Conservation (phyloP, 1,284 basidiomycete genomes). For the Farysia itapuensis region DNA sequence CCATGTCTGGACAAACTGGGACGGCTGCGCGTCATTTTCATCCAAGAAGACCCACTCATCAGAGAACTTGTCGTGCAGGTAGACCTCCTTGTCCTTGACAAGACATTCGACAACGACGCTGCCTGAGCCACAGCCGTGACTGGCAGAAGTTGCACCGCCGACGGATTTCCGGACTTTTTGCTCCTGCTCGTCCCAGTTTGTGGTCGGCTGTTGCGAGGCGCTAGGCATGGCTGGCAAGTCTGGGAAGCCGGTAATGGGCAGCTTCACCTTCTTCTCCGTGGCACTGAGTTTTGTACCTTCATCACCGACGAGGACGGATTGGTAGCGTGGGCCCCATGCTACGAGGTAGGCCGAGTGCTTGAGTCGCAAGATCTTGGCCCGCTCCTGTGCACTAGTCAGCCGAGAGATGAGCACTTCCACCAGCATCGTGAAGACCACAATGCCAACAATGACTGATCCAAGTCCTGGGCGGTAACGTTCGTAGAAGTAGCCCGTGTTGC, state of each 20-base stretch:
- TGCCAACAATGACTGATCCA: conserved; percentile 27
- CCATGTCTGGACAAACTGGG: conserved; percentile 32
- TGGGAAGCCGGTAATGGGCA: conserved; percentile 45
- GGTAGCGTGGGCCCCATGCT: conserved; percentile 52
- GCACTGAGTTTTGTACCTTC: background rate
- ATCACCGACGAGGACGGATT: conserved; percentile 8
- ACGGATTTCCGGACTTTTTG: conserved; percentile 7
- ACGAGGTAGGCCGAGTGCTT: conserved; percentile 38
- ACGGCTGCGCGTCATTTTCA: conserved; percentile 19
- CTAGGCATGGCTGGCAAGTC: conserved; percentile 36
- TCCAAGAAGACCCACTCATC: conserved; percentile 42
- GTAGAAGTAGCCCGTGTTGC: conserved; percentile 54
- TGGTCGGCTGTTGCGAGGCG: conserved; percentile 6
- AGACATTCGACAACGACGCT: conserved; percentile 40
- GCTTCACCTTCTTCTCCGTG: conserved; percentile 44
- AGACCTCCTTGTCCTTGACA: conserved; percentile 31
- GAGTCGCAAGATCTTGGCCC: conserved; percentile 33
- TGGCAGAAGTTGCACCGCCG: background rate
- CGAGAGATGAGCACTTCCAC: conserved; percentile 25
- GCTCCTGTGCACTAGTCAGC: conserved; percentile 40
- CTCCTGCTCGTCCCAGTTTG: conserved; percentile 53
- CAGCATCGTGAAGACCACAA: conserved; percentile 33
- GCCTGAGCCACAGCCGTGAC: background rate
- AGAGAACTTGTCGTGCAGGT: conserved; percentile 32
- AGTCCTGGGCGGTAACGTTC: conserved; percentile 50